These are phyloP conservation scores for Cymbopogon citratus DNA, from an alignment of 176 grass and related monocot species.

Conservation along the genomic window DNA sequence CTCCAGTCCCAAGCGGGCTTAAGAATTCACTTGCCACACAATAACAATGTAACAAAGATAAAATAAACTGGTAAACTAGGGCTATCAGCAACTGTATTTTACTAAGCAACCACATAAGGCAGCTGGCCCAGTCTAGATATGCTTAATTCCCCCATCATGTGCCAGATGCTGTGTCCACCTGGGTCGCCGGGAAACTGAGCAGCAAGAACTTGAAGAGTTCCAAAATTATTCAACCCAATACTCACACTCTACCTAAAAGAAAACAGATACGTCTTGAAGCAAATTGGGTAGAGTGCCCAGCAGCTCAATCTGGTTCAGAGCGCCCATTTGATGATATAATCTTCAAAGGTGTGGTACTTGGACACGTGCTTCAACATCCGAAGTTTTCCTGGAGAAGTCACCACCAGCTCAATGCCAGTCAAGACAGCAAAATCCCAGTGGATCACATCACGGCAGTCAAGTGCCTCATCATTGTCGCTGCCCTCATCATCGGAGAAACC, in stretches of 20 bases:
- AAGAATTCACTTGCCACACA: too few relatives aligned
- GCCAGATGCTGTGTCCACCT: too few relatives aligned
- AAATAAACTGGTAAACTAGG: too few relatives aligned
- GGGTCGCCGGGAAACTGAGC: not conserved
- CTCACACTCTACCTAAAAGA: not conserved
- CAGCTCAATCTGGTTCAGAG: not conserved
- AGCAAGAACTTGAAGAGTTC: too few relatives aligned
- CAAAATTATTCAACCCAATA: not conserved
- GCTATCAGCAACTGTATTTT: too few relatives aligned
- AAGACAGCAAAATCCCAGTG: not conserved
- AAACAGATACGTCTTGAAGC: not conserved
- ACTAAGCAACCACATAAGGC: too few relatives aligned
- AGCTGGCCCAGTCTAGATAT: too few relatives aligned
- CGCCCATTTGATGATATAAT: not conserved
- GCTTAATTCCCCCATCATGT: too few relatives aligned
- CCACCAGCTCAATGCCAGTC: slow-evolving; percentile 3
- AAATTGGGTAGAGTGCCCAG: not conserved
- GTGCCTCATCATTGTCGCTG: not conserved
- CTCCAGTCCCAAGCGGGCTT: too few relatives aligned
- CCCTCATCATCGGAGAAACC: not conserved
- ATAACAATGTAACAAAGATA: too few relatives aligned
- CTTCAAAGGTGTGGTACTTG: not conserved
- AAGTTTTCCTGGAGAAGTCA: not conserved
- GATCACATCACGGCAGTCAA: not conserved
- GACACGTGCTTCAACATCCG: slow-evolving; percentile 15